These are phyloP conservation scores for Vitellaria paradoxa DNA, from an alignment of 179 eudicot species.

Conservation along the genomic window DNA sequence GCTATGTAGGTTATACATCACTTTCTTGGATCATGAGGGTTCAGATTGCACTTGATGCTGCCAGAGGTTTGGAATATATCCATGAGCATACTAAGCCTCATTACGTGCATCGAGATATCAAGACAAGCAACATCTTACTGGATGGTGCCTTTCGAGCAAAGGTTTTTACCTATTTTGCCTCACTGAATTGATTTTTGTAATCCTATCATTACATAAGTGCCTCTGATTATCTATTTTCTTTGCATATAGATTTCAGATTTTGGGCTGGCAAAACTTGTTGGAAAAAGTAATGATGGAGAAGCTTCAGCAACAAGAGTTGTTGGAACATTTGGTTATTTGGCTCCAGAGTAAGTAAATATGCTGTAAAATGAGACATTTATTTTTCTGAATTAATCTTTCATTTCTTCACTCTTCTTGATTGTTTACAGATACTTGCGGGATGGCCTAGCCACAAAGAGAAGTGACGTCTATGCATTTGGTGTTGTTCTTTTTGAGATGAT, in stretches of 20 bases:
- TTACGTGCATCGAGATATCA: slow-evolving; percentile 95
- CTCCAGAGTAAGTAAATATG: slow-evolving; percentile 80
- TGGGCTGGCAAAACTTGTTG: slow-evolving; percentile 91
- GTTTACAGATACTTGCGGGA: slow-evolving; percentile 75
- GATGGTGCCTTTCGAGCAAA: slow-evolving; percentile 88
- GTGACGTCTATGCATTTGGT: slow-evolving; percentile 94
- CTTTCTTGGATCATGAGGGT: slow-evolving; percentile 98
- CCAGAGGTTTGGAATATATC: slow-evolving; percentile 92
- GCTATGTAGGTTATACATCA: slow-evolving; percentile 67
- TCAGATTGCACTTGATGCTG: slow-evolving; percentile 95
- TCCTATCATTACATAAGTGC: neutral
- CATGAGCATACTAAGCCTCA: slow-evolving; percentile 96
- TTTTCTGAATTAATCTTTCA: neutral
- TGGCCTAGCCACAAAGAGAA: slow-evolving; percentile 81
- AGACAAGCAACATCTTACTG: slow-evolving; percentile 89
- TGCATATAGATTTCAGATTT: slow-evolving; percentile 80
- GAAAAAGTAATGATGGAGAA: slow-evolving; percentile 70
- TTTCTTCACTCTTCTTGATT: slow-evolving; percentile 7
- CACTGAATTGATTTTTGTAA: neutral
- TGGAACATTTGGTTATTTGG: slow-evolving; percentile 93
- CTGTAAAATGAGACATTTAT: neutral
- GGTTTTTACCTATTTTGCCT: slow-evolving; percentile 35
- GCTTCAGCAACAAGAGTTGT: slow-evolving; percentile 89
- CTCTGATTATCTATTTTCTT: slow-evolving; percentile 17
- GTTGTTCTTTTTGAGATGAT: slow-evolving; percentile 83